phyloP scores from a whole-genome alignment of 1,284 basidiomycete genomes.

The Inonotus obliquus region DNA sequence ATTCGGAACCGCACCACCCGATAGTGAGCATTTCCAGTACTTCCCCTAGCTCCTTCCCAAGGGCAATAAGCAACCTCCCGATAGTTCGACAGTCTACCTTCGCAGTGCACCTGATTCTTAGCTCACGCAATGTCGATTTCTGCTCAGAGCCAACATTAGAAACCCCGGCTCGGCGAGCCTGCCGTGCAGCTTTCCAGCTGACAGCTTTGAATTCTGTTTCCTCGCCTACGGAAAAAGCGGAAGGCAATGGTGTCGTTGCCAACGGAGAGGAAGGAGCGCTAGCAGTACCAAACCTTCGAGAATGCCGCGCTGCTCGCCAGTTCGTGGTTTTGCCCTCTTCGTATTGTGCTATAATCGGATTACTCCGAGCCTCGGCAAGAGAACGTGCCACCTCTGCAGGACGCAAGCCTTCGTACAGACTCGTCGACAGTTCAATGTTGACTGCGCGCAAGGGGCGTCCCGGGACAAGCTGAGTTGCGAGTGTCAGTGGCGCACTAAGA shows the following conservation, averaged over 20 bases:
- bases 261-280: neutral
- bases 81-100: slow-evolving; percentile 17
- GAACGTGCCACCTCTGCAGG: slow-evolving; percentile 9
- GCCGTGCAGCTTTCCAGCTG: slow-evolving; percentile 6
- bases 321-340: neutral
- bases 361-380: slow-evolving; percentile 1
- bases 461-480: slow-evolving; percentile 15
- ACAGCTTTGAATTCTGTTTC: neutral
- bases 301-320: neutral
- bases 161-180: neutral
- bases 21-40: slow-evolving; percentile 10
- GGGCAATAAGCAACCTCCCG: slow-evolving; percentile 8
- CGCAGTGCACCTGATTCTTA: slow-evolving; percentile 12
- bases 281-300: neutral
- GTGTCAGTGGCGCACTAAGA: slow-evolving; percentile 11
- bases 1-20: slow-evolving; percentile 13
- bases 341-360: neutral
- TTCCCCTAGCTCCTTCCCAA: slow-evolving; percentile 10
- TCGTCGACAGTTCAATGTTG: slow-evolving; percentile 15
- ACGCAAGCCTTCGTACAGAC: slow-evolving; percentile 13
- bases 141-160: neutral
- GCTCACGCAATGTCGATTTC: neutral
- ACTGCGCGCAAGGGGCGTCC: slow-evolving; percentile 11
- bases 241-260: neutral
- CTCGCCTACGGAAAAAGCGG: neutral